phyloP scores from a whole-genome alignment of 768 basidiomycete species.

The Leucogyrophana mollusca region DNA sequence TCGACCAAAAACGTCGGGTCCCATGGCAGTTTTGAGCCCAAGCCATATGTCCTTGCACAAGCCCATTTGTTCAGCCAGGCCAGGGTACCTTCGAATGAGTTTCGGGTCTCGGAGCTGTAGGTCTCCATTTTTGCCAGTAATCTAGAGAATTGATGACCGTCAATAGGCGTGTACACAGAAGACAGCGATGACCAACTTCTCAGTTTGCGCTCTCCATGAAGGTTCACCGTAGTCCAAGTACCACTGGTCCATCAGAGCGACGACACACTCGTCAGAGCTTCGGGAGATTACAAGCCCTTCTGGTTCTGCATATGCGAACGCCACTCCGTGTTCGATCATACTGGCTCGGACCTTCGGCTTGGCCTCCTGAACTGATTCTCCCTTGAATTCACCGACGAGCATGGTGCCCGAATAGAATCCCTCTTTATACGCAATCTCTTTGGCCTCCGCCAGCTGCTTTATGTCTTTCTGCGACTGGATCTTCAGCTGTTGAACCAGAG shows the following conservation, averaged over 20 bases:
- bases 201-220: slow-evolving; percentile 82
- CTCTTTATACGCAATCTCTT: slow-evolving; percentile 97
- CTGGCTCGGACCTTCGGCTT: slow-evolving; percentile 84
- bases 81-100: slow-evolving; percentile 88
- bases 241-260: slow-evolving; percentile 99
- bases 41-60: slow-evolving; percentile 95
- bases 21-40: slow-evolving; percentile 96
- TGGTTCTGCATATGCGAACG: slow-evolving; percentile 93
- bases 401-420: slow-evolving; percentile 96
- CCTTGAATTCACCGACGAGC: slow-evolving; percentile 89
- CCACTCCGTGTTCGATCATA: slow-evolving; percentile 76
- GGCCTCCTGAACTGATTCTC: slow-evolving; percentile 84
- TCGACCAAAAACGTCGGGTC: slow-evolving; percentile 96
- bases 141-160: slow-evolving; percentile 37
- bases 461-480: slow-evolving; percentile 94
- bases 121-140: slow-evolving; percentile 85
- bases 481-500: slow-evolving; percentile 84
- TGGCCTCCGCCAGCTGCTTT: slow-evolving; percentile 93
- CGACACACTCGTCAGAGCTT: slow-evolving; percentile 96
- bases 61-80: slow-evolving; percentile 99
- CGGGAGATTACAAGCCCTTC: slow-evolving; percentile 88
- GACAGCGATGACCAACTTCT: slow-evolving; percentile 72
- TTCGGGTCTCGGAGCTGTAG: slow-evolving; percentile 87
- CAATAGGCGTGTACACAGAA: slow-evolving; percentile 3
- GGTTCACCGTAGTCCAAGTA: slow-evolving; percentile 96